Percentiles rank a stretch among this genome's conserved stretches.
These are phyloP conservation scores for Lachnum nothofagi DNA, from an alignment of 2,329 filamentous ascomycete genomes.

Conservation along the genomic window DNA sequence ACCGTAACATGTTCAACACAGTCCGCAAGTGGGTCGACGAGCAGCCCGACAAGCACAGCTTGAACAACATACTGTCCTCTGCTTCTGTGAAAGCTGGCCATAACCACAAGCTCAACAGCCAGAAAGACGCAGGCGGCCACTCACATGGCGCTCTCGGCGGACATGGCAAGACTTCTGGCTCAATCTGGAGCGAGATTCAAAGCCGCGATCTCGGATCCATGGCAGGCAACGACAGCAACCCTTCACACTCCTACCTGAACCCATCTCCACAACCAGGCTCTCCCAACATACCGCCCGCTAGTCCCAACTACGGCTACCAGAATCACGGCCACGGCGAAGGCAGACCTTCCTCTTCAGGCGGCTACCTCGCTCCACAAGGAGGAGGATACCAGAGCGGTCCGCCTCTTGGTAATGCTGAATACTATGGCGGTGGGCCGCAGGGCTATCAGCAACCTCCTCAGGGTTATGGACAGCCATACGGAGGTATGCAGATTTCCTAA, in stretches of 20 bases:
- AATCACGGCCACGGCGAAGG: constrained; percentile 14
- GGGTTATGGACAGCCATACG: constrained; percentile 4
- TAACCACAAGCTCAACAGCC: constrained; percentile 59
- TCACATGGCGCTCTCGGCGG: constrained; percentile 35
- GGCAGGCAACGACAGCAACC: constrained; percentile 44
- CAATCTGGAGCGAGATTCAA: constrained; percentile 57
- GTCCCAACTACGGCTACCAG: constrained; percentile 27
- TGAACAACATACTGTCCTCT: constrained; percentile 73
- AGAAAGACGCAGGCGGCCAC: constrained; percentile 30
- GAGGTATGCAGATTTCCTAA: no score
- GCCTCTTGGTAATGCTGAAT: constrained; percentile 14
- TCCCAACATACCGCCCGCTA: constrained; percentile 14
- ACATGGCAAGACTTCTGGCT: constrained; percentile 54
- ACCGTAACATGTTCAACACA: constrained; percentile 81
- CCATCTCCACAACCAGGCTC: constrained; percentile 24
- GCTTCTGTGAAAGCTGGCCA: constrained; percentile 77
- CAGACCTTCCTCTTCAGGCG: constrained; percentile 22
- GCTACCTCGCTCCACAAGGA: constrained; percentile 23
- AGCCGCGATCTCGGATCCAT: constrained; percentile 53
- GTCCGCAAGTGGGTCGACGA: constrained; percentile 76
- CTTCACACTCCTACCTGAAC: constrained; percentile 17
- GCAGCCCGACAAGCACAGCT: constrained; percentile 58
- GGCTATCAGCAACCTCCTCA: constrained; percentile 12
- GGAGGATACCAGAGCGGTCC: constrained; percentile 19
- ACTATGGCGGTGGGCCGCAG: constrained; percentile 5